A percentile compares a stretch with the other conserved stretches of the same genome.
Evolutionary conservation across 2,329 filamentous ascomycete species (phyloP).

Genomic region (Paraphoma chrysanthemicola): DNA sequence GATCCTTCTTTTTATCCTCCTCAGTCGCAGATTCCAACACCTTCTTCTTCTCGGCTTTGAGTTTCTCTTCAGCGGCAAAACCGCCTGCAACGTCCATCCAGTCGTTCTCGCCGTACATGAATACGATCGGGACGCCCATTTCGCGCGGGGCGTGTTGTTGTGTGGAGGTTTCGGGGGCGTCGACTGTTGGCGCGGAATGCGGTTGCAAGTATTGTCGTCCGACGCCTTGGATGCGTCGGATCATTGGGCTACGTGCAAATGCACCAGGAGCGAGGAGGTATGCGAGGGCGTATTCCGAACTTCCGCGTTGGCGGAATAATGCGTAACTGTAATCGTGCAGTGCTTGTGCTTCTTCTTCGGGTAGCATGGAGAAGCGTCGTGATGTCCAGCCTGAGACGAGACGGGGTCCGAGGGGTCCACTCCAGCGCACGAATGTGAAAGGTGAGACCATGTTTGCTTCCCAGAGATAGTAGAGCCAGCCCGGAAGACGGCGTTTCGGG

Average conservation of each 20-base stretch:
- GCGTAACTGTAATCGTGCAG: constrained; percentile 95
- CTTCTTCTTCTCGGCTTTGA: constrained; percentile 71
- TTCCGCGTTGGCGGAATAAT: constrained; percentile 89
- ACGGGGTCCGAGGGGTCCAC: constrained; percentile 87
- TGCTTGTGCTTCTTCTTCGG: constrained; percentile 77
- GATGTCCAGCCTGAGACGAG: constrained; percentile 96
- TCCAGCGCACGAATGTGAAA: constrained; percentile 86
- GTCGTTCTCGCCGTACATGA: constrained; percentile 98
- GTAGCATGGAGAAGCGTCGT: constrained; percentile 88
- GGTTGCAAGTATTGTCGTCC: constrained; percentile 70
- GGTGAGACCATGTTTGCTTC: constrained; percentile 90
- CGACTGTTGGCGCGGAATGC: constrained; percentile 33
- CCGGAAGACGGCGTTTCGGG: constrained; percentile 70
- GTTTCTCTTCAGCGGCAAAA: constrained; percentile 77
- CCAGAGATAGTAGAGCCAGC: constrained; percentile 94
- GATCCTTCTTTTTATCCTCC: constrained; percentile 74
- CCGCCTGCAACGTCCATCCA: constrained; percentile 98
- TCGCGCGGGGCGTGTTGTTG: constrained; percentile 48
- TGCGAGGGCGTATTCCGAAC: constrained; percentile 89
- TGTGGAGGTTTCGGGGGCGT: constrained; percentile 28
- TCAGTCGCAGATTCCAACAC: constrained; percentile 67
- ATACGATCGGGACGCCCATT: constrained; percentile 79
- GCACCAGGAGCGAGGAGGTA: constrained; percentile 95
- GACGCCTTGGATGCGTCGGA: constrained; percentile 84
- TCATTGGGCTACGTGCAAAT: constrained; percentile 85